These are phyloP conservation scores for Pseudogymnoascus sp. DNA, from an alignment of 2,329 filamentous ascomycete genomes.

Conservation along the genomic window DNA sequence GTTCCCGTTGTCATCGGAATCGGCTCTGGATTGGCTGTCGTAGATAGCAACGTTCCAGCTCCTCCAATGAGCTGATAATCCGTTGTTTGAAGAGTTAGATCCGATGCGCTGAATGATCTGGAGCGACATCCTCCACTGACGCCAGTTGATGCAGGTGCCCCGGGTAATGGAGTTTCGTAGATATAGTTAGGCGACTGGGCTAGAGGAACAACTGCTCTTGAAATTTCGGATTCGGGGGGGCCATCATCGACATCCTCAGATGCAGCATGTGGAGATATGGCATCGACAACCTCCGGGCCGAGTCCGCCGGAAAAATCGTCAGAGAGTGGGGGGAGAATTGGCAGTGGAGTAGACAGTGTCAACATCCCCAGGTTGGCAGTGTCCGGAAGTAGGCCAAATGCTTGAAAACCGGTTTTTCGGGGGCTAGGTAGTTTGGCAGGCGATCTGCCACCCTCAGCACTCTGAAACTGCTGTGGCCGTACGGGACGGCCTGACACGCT, in stretches of 20 bases:
- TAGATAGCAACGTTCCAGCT: constrained; percentile 10
- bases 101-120: constrained; percentile 4
- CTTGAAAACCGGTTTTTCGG: constrained; percentile 8
- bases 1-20: constrained; percentile 6
- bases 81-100: constrained; percentile 7
- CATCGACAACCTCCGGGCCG: too few relatives aligned
- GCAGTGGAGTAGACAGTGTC: background rate
- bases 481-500: constrained; percentile 8
- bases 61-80: constrained; percentile 9
- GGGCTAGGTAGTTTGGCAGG: too few relatives aligned
- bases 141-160: background rate
- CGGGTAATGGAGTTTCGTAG: background rate
- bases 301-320: too few relatives aligned
- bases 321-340: too few relatives aligned
- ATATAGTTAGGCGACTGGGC: too few relatives aligned
- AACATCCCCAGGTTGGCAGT: constrained; percentile 5
- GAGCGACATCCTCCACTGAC: background rate
- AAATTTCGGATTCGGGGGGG: too few relatives aligned
- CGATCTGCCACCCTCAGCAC: background rate
- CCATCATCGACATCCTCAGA: too few relatives aligned
- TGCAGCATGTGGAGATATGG: too few relatives aligned
- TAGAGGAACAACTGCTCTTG: too few relatives aligned
- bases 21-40: constrained; percentile 4
- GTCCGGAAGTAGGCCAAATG: constrained; percentile 10
- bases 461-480: constrained; percentile 11